phyloP scores from a whole-genome alignment of 306 rosid genomes.

The Rubus idaeus region DNA sequence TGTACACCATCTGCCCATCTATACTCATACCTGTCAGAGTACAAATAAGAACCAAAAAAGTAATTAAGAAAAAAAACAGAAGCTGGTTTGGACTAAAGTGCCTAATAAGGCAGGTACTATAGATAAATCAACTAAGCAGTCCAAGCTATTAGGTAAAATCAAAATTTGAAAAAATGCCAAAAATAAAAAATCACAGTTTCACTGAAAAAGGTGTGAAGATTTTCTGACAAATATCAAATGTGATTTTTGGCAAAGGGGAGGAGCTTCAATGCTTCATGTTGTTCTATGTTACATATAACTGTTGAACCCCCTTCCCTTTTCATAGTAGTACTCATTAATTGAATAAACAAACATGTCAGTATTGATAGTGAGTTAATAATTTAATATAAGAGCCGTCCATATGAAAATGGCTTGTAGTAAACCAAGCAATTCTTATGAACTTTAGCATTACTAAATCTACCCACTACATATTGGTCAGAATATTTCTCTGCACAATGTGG shows the following conservation, averaged over 20 bases:
- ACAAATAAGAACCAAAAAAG: constrained; percentile 18
- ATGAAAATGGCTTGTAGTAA: not conserved
- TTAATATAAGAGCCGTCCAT: not conserved
- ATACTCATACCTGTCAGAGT: constrained; percentile 77
- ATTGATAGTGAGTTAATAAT: not conserved
- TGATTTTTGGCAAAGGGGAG: not conserved
- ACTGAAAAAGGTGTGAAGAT: not conserved
- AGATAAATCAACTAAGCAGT: not conserved
- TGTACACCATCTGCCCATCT: constrained; percentile 99
- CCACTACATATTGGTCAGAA: too few relatives aligned
- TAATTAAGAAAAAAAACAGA: constrained; percentile 4
- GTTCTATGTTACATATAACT: not conserved
- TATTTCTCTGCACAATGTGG: too few relatives aligned
- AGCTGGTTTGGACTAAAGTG: not conserved
- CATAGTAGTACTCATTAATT: not conserved
- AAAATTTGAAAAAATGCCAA: not conserved
- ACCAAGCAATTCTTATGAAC: not conserved
- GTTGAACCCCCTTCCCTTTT: not conserved
- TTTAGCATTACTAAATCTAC: not conserved
- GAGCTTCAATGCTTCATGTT: not conserved
- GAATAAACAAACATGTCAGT: not conserved
- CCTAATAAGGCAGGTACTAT: not conserved
- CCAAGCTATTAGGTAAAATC: not conserved
- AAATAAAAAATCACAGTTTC: not conserved
- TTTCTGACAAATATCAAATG: not conserved